Evolutionary conservation across 495 filamentous ascomycete species (phyloP), one percentile per base, ranked within the genome.

Genomic region (Penicillium arizonense): DNA sequence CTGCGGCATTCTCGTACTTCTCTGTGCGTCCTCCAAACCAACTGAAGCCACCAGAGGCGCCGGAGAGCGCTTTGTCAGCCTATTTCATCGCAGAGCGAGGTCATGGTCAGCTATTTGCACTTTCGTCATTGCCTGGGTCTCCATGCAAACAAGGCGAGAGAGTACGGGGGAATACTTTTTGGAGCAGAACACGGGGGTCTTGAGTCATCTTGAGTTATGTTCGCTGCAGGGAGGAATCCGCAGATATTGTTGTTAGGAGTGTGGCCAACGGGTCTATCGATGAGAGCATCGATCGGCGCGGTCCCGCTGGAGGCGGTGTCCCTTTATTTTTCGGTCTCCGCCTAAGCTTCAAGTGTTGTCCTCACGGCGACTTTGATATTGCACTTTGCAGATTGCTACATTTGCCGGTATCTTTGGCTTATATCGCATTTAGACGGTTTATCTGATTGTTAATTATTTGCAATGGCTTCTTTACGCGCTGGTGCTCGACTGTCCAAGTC

Each of bases 1-100:
- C 87, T 47, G 88, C 87, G 9, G 90, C 91, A 74, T 81, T 81
- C 70, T 92, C 87, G 55, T 85, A 90, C 68, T 96, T 96, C 56
- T 96, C 91, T 62, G 85, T 77, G 49, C 83, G 79, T 30, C 87
- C 86, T 38, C 88, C 84, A 57, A 96, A 94, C 68, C 92, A 85
- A 56, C 79, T 83, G 59, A 84, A 86, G 41, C 91, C 90, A 3
- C 85, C 73, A n/a, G 77, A 74, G 11, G 89, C 89, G 56, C 84
- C 71, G 56, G 79, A 65, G 4, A 86, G 78, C 14, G 86, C 79
- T 79, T 90, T 91, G 63, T 93, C 88, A 65, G 91, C 91, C 90
- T 95, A 61, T 13, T 41, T 52, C 37, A 36, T 42, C 43, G 36
- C 49, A 28, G 56, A 53, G 44, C n/a, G 36, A 58, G 36, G 26